Evolutionary conservation across 441 rosid species (phyloP).

Genomic region (Pelargonium cotyledonis): DNA sequence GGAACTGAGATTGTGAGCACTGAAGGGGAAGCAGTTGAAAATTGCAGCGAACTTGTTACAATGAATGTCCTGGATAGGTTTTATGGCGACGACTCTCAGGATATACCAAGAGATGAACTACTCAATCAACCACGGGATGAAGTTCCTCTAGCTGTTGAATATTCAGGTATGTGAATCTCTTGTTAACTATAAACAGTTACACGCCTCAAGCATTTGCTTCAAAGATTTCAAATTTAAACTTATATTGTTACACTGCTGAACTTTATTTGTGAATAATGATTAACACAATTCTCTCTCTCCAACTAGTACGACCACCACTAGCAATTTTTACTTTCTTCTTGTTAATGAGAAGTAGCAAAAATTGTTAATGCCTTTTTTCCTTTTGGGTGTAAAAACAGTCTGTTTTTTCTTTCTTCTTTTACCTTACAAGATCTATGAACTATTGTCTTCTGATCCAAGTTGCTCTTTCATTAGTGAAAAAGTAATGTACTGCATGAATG

Average conservation of each 20-base stretch:
- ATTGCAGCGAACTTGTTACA: background rate
- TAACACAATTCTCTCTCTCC: background rate
- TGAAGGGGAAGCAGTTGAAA: background rate
- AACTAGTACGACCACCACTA: background rate
- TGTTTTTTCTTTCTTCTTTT: no score
- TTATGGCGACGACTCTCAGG: background rate
- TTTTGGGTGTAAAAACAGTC: no score
- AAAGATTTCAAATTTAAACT: background rate
- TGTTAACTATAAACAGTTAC: background rate
- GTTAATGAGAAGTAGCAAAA: no score
- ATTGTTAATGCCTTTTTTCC: no score
- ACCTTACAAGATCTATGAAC: no score
- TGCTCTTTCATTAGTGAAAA: no score
- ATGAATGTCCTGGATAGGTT: background rate
- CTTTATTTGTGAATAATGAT: background rate
- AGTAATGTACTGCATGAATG: no score
- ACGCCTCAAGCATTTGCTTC: background rate
- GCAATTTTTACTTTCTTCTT: background rate
- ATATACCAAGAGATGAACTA: background rate
- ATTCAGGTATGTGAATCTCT: background rate
- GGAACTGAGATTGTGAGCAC: background rate
- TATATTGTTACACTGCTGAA: background rate
- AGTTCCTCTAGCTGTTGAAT: background rate
- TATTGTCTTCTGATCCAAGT: no score
- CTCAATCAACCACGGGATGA: background rate